A percentile compares a stretch with the other conserved stretches of the same genome.
These are phyloP conservation scores for Aureobasidium vineae DNA, from an alignment of 2,329 filamentous ascomycete species.

Conservation along the genomic window DNA sequence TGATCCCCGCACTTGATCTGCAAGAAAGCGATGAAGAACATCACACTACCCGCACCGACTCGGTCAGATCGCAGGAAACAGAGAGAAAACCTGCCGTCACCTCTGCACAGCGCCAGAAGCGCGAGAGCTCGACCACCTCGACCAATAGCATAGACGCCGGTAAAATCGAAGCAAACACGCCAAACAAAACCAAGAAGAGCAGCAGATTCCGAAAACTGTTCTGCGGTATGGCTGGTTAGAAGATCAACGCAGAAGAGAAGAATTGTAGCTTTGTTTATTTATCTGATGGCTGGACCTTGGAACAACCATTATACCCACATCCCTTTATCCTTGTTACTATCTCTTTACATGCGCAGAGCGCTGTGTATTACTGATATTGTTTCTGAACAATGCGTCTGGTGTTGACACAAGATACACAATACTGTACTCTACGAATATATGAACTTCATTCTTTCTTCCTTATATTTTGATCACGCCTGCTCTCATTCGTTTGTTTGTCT, in stretches of 20 bases:
- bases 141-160: slow-evolving; percentile 15
- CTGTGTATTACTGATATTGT: not conserved
- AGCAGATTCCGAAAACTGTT: slow-evolving; percentile 9
- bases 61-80: not conserved
- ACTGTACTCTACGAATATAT: not conserved
- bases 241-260: not conserved
- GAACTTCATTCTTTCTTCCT: not conserved
- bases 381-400: not conserved
- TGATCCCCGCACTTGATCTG: slow-evolving; percentile 7
- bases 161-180: not conserved
- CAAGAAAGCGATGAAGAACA: slow-evolving; percentile 8
- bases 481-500: too few species aligned
- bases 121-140: slow-evolving; percentile 13
- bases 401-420: not conserved
- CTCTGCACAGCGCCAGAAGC: slow-evolving; percentile 1
- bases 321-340: not conserved
- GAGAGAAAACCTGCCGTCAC: not conserved
- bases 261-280: not conserved
- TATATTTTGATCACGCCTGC: too few species aligned
- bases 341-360: slow-evolving; percentile 1
- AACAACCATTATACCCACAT: not conserved
- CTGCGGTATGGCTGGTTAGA: slow-evolving; percentile 21
- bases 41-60: not conserved
- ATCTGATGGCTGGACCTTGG: slow-evolving; percentile 3
- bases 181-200: not conserved